Evolutionary conservation across 768 basidiomycete species (phyloP).

Genomic region (Naganishia vishniacii): DNA sequence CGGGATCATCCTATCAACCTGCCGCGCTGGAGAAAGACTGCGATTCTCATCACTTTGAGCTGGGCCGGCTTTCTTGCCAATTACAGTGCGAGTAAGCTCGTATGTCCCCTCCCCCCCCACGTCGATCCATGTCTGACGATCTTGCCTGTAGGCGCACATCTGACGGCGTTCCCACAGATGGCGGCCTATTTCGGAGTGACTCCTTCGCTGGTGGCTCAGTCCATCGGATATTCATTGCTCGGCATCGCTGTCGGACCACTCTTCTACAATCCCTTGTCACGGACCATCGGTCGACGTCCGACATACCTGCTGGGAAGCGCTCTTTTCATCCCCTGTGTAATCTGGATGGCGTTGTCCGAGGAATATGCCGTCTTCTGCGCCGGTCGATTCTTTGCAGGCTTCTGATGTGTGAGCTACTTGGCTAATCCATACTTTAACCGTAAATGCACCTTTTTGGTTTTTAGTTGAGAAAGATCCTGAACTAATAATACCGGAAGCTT

Average conservation of each 20-base stretch:
- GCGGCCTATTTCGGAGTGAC: conserved; percentile 28
- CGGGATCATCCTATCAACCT: conserved; percentile 35
- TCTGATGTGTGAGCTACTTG: too few relatives aligned
- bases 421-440: too few relatives aligned
- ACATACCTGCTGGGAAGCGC: conserved; percentile 33
- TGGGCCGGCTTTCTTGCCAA: conserved; percentile 36
- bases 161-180: conserved; percentile 21
- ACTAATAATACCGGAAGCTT: too few relatives aligned
- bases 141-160: not conserved
- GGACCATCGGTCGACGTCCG: conserved; percentile 30
- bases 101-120: not conserved
- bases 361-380: conserved; percentile 30
- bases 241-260: conserved; percentile 36
- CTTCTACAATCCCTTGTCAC: conserved; percentile 31
- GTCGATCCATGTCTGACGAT: not conserved
- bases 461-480: too few relatives aligned
- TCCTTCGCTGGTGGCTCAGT: conserved; percentile 27
- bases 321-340: conserved; percentile 31
- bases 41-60: conserved; percentile 30
- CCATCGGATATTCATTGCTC: conserved; percentile 34
- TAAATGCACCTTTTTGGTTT: too few relatives aligned
- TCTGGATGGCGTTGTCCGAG: conserved; percentile 32
- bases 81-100: conserved; percentile 24
- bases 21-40: conserved; percentile 24
- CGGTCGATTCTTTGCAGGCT: conserved; percentile 27